phyloP scores from a whole-genome alignment of 2,329 filamentous ascomycete genomes.

The Diplodia mutila region DNA sequence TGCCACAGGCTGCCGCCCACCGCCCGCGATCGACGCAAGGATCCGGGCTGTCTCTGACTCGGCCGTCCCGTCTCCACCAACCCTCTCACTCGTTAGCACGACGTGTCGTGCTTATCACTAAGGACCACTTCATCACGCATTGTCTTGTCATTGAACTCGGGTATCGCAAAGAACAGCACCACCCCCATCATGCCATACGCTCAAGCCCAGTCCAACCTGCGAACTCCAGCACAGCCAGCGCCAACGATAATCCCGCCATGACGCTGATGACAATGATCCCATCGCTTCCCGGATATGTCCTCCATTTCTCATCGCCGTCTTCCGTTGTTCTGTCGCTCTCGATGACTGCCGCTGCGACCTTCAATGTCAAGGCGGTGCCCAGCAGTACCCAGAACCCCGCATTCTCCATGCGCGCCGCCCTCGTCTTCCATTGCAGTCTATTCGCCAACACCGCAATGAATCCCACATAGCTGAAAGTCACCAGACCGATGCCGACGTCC shows the following conservation, averaged over 20 bases:
- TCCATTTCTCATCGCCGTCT: constrained; percentile 27
- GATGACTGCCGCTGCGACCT: constrained; percentile 35
- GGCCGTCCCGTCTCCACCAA: not conserved
- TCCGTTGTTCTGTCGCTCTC: constrained; percentile 35
- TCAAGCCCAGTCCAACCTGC: constrained; percentile 20
- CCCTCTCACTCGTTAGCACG: not conserved
- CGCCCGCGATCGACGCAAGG: constrained; percentile 9
- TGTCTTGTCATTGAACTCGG: not conserved
- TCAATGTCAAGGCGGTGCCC: constrained; percentile 30
- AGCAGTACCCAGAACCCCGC: constrained; percentile 35
- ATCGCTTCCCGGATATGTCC: constrained; percentile 39
- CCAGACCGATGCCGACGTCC: constrained; percentile 37
- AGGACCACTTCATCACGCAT: not conserved
- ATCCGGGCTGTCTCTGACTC: not conserved
- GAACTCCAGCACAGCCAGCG: constrained; percentile 35
- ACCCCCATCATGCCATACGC: not conserved
- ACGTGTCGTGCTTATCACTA: not conserved
- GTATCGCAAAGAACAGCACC: not conserved
- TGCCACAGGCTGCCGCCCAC: constrained; percentile 2
- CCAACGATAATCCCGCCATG: constrained; percentile 40
- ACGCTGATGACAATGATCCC: constrained; percentile 41
- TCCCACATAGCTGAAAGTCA: constrained; percentile 41
- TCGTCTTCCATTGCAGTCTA: constrained; percentile 28
- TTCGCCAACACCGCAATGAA: constrained; percentile 36
- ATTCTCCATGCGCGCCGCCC: constrained; percentile 35